Evolutionary conservation across 2,329 filamentous ascomycete genomes (phyloP).

Genomic region (Bretziella fagacearum): DNA sequence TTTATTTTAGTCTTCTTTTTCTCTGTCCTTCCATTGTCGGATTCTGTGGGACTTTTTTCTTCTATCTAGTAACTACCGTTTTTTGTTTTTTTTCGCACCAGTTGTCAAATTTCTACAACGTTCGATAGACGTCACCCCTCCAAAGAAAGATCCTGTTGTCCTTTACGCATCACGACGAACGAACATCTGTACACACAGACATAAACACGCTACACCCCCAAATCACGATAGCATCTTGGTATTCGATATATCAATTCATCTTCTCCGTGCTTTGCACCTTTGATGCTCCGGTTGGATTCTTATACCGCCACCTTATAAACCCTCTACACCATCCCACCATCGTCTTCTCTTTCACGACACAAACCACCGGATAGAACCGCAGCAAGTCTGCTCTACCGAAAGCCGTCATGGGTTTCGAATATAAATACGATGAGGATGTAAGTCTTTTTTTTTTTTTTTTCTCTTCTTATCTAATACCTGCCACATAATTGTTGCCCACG

Average conservation of each 20-base stretch:
- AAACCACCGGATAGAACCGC: conserved; percentile 1
- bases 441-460: conserved; percentile 17
- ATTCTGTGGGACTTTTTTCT: not conserved
- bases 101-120: not conserved
- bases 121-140: conserved; percentile 2
- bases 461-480: not conserved
- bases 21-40: not conserved
- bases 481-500: not conserved
- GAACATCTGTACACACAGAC: not conserved
- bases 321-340: no score
- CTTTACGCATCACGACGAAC: not conserved
- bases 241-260: no score
- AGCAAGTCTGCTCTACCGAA: conserved; percentile 15
- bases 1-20: not conserved
- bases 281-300: no score
- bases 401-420: conserved; percentile 72
- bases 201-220: not conserved
- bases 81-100: no score
- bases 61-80: not conserved
- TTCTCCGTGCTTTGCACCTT: no score
- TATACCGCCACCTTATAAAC: no score
- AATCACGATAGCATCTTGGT: no score
- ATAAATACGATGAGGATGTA: conserved; percentile 93
- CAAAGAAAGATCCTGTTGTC: not conserved
- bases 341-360: no score